Evolutionary conservation across 202 grass and related monocot genomes (phyloP), one percentile per base, ranked within the genome.

Genomic region (Carex arenaria): DNA sequence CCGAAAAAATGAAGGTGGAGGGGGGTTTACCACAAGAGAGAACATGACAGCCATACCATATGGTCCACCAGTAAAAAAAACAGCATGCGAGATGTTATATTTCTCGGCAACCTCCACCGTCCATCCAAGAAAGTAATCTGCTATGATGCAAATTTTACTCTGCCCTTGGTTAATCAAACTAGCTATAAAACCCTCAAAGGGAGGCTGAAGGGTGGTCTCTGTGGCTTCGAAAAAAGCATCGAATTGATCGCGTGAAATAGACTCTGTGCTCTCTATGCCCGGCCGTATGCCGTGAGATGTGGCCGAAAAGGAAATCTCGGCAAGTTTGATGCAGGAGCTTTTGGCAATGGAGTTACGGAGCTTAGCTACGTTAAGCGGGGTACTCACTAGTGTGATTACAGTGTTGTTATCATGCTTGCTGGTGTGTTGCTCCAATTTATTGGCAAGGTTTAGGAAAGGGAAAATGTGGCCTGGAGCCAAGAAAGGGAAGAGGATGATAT

Each of bases 61-160:
- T 1, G 86, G 86, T 43, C 86, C 89, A 53, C 64, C n/a, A 49
- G 86, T 88, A 28, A 74, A 14, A 81, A 88, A 91, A 17, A 73
- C 47, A 42, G 63, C 83, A 75, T 90, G 79, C 17, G 66, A 80
- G 15, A 91, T 83, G 15, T 87, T 86, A 56, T 85, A 70, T 53
- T 30, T 63, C 36, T 56, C n/a, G 34, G 86, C 80, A 73, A 66
- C 70, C 79, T 91, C 80, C 32, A 87, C 83, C 0, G 89, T 91
- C 89, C 83, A 88, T 0, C 89, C 80, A 0, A 85, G 30, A 68
- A 91, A 91, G 30, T 71, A 30, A 84, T 91, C 89, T 7, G 89
- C 78, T 53, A 91, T 53, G 17, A 91, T 54, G 72, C 89, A 91
- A 62, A 91, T 13, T 61, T 81, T 85, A 54, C 49, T 52, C 22